Percentiles rank a stretch among this genome's conserved stretches.
phyloP scores from a whole-genome alignment of 2,329 filamentous ascomycete genomes.

The Colletotrichum sp. region DNA sequence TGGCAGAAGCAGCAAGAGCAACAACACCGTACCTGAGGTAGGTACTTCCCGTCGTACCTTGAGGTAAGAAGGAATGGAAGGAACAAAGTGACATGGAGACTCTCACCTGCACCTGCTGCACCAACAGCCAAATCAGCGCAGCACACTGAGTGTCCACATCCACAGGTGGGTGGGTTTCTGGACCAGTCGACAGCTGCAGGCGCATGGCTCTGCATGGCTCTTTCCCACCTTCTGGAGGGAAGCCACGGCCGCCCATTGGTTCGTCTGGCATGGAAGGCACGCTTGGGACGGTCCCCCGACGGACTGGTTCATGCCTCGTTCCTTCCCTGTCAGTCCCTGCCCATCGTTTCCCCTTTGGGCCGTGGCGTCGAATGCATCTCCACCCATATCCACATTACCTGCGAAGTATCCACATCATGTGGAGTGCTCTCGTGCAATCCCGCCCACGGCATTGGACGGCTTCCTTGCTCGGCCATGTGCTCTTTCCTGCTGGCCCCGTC shows the following conservation, averaged over 20 bases:
- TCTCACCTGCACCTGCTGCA: not conserved
- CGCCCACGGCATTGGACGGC: not conserved
- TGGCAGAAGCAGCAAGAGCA: not conserved
- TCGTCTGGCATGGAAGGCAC: not conserved
- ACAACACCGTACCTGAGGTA: not conserved
- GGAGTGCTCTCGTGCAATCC: not conserved
- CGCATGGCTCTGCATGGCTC: not conserved
- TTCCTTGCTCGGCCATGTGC: slow-evolving; percentile 18
- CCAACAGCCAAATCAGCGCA: not conserved
- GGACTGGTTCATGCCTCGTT: slow-evolving; percentile 10
- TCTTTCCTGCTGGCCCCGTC: not conserved
- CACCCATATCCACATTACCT: not conserved
- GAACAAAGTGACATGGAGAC: not conserved
- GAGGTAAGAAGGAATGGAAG: not conserved
- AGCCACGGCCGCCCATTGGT: not conserved
- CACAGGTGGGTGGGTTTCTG: not conserved
- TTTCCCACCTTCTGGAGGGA: not conserved
- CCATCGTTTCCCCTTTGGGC: not conserved
- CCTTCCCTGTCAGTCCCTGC: slow-evolving; percentile 2
- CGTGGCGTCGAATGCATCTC: not conserved
- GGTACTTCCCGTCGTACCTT: not conserved
- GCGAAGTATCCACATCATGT: not conserved
- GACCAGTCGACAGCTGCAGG: not conserved
- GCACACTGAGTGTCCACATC: not conserved
- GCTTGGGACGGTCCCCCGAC: not conserved